A percentile compares a stretch with the other conserved stretches of the same genome.
These are phyloP conservation scores for Diaporthe sp. DNA, from an alignment of 2,329 filamentous ascomycete species.

Conservation along the genomic window DNA sequence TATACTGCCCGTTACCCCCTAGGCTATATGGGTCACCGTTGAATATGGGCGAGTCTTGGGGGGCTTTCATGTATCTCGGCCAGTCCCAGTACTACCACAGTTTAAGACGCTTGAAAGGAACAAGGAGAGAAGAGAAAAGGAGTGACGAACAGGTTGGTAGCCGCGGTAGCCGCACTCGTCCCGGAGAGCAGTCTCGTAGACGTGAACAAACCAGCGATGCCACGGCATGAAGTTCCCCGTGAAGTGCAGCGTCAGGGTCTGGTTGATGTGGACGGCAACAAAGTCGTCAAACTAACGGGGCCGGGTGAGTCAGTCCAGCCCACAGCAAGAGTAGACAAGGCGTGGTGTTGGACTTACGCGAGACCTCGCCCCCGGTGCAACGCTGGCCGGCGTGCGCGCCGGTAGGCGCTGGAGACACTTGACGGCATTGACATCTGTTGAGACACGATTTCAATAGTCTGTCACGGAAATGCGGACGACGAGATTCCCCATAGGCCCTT, in stretches of 20 bases:
- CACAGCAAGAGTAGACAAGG: neutral
- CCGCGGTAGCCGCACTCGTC: slow-evolving; percentile 35
- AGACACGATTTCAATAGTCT: neutral
- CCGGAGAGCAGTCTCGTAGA: slow-evolving; percentile 33
- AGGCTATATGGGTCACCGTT: slow-evolving; percentile 58
- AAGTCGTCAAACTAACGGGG: slow-evolving; percentile 58
- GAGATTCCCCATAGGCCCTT: neutral
- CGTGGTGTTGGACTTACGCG: neutral
- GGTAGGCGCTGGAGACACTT: slow-evolving; percentile 53
- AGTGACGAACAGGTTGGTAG: slow-evolving; percentile 20
- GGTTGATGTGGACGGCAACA: slow-evolving; percentile 62
- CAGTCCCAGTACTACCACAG: slow-evolving; percentile 61
- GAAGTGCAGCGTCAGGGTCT: slow-evolving; percentile 55
- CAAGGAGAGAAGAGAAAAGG: too few species aligned
- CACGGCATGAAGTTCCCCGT: slow-evolving; percentile 37
- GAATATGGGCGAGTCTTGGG: slow-evolving; percentile 63
- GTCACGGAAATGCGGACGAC: neutral
- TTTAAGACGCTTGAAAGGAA: slow-evolving; percentile 24
- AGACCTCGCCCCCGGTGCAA: slow-evolving; percentile 51
- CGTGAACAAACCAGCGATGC: slow-evolving; percentile 29
- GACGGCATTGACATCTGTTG: slow-evolving; percentile 52
- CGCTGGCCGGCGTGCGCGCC: slow-evolving; percentile 46
- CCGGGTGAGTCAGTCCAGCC: neutral
- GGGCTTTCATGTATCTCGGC: slow-evolving; percentile 59
- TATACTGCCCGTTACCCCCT: slow-evolving; percentile 58